A percentile compares a stretch with the other conserved stretches of the same genome.
Conservation (phyloP, 1,139 yeast species). For the Meyerozyma smithsonii region DNA sequence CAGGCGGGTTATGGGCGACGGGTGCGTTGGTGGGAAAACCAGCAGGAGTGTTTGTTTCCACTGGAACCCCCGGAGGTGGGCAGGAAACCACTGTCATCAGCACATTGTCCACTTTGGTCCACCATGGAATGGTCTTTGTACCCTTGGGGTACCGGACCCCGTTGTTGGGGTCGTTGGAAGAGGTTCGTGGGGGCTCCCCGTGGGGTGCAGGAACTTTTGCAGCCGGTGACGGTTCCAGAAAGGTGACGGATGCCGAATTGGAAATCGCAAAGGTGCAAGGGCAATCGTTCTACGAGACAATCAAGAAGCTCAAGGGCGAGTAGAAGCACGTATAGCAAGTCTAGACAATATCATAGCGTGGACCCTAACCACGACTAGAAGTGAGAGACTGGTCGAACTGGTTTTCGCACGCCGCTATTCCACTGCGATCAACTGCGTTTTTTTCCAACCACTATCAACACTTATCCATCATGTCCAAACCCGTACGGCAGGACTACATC, state of each 20-base stretch:
- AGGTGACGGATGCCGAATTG: conserved; percentile 29
- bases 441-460: conserved; percentile 8
- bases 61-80: conserved; percentile 38
- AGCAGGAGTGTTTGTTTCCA: conserved; percentile 34
- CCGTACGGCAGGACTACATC: conserved; percentile 76
- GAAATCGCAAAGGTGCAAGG: conserved; percentile 33
- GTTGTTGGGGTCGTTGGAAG: conserved; percentile 24
- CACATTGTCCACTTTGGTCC: conserved; percentile 28
- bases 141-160: conserved; percentile 34
- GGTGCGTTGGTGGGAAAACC: conserved; percentile 35
- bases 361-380: too few relatives aligned
- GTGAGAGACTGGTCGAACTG: too few relatives aligned
- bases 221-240: conserved; percentile 34
- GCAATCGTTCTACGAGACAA: conserved; percentile 23
- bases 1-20: conserved; percentile 35
- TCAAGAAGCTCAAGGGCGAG: conserved; percentile 7
- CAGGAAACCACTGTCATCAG: conserved; percentile 35
- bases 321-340: neutral
- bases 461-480: conserved; percentile 17
- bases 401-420: too few relatives aligned
- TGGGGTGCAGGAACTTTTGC: conserved; percentile 42
- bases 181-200: conserved; percentile 37
- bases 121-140: conserved; percentile 35
- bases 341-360: too few relatives aligned
- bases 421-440: too few relatives aligned